Percentiles rank a stretch among this genome's conserved stretches.
Evolutionary conservation across 1,139 yeast genomes (phyloP).

Genomic region (Zygosaccharomyces pseudobailii): DNA sequence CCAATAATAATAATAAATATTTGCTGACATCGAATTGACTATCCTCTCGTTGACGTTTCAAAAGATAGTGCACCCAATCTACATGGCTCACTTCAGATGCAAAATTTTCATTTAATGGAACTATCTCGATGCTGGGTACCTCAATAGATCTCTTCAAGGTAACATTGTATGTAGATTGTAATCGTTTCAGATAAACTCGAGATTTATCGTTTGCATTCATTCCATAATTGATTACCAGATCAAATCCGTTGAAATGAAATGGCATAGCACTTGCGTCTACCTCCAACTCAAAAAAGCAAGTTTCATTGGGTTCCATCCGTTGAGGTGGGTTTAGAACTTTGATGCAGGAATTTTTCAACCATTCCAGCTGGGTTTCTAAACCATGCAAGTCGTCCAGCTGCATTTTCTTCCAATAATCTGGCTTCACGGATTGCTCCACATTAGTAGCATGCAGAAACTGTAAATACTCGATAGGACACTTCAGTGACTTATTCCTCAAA

Average conservation of each 20-base stretch:
- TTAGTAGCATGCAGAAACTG: conserved; percentile 23
- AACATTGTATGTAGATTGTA: conserved; percentile 33
- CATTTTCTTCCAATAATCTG: conserved; percentile 31
- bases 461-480: conserved; percentile 25
- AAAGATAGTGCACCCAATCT: conserved; percentile 24
- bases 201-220: conserved; percentile 17
- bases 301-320: conserved; percentile 23
- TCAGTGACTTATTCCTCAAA: conserved; percentile 46
- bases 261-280: conserved; percentile 34
- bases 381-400: conserved; percentile 27
- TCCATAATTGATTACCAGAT: conserved; percentile 31
- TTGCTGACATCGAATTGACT: conserved; percentile 15
- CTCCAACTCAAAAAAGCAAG: conserved; percentile 47
- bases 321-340: conserved; percentile 19
- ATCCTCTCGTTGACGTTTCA: conserved; percentile 7
- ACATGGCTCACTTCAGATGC: conserved; percentile 10
- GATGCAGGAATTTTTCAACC: conserved; percentile 23
- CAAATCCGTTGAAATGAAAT: conserved; percentile 27
- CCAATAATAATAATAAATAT: conserved; percentile 27
- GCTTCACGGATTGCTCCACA: conserved; percentile 24
- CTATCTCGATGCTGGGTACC: conserved; percentile 28
- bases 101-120: conserved; percentile 26
- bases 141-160: conserved; percentile 35
- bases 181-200: conserved; percentile 27
- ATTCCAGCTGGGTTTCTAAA: conserved; percentile 24